phyloP scores from a whole-genome alignment of 805 yeast genomes.

The Zygosaccharomyces lentus region DNA sequence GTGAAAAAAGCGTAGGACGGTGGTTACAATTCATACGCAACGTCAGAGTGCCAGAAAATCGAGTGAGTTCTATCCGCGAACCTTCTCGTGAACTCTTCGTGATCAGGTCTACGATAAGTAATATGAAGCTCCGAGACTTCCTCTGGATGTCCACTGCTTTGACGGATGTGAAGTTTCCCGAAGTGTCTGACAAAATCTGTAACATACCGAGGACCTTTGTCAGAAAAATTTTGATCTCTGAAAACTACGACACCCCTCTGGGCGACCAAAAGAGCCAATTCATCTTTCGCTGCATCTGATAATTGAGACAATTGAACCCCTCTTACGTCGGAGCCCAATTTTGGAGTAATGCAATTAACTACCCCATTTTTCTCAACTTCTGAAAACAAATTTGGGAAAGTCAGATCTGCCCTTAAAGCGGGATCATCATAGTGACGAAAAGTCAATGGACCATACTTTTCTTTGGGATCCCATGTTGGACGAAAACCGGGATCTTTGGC shows the following conservation, averaged over 20 bases:
- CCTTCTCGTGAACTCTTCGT: constrained; percentile 28
- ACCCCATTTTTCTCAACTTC: not conserved
- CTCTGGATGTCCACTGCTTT: constrained; percentile 64
- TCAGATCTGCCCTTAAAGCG: constrained; percentile 14
- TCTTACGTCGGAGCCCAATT: constrained; percentile 58
- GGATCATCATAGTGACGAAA: constrained; percentile 11
- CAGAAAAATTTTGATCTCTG: constrained; percentile 59
- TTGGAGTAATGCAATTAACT: constrained; percentile 51
- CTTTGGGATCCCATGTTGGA: constrained; percentile 26
- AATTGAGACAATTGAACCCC: constrained; percentile 57
- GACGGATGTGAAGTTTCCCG: constrained; percentile 68
- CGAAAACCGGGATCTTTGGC: constrained; percentile 30
- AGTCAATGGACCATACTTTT: constrained; percentile 15
- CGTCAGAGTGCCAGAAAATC: constrained; percentile 63
- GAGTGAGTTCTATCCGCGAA: constrained; percentile 21
- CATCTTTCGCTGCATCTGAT: constrained; percentile 53
- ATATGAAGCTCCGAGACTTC: constrained; percentile 56
- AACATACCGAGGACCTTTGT: constrained; percentile 44
- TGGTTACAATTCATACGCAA: constrained; percentile 65
- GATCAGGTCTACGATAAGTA: constrained; percentile 46
- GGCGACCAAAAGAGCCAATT: constrained; percentile 61
- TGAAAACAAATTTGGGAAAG: constrained; percentile 19
- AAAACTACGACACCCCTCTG: constrained; percentile 64
- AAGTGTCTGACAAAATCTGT: constrained; percentile 54
- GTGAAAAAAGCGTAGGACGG: constrained; percentile 65